Evolutionary conservation across 768 basidiomycete genomes (phyloP).

Genomic region (Collybia nuda): DNA sequence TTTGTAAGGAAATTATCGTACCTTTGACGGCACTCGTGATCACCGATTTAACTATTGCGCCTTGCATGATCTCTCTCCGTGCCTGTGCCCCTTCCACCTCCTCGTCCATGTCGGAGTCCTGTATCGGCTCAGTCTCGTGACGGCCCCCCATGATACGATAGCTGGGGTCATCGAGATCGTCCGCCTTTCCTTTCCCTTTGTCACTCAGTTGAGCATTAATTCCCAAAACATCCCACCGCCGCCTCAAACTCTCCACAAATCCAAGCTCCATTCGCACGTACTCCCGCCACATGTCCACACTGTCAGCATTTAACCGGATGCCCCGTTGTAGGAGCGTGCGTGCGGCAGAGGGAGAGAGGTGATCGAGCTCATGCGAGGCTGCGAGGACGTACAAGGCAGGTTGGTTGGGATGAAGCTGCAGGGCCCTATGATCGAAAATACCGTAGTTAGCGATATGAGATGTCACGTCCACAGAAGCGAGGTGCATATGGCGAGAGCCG

Average conservation of each 20-base stretch:
- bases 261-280: conserved; percentile 90
- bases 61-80: conserved; percentile 68
- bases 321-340: conserved; percentile 85
- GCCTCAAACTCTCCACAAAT: conserved; percentile 76
- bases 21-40: conserved; percentile 75
- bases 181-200: conserved; percentile 20
- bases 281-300: conserved; percentile 81
- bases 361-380: conserved; percentile 78
- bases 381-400: conserved; percentile 81
- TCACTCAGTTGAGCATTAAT: conserved; percentile 40
- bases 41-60: conserved; percentile 79
- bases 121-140: conserved; percentile 15
- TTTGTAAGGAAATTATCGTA: conserved; percentile 21
- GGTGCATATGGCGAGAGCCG: conserved; percentile 15
- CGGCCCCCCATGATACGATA: conserved; percentile 18
- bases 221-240: conserved; percentile 81
- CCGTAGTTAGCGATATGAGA: conserved; percentile 5
- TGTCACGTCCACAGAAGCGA: too few species aligned
- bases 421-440: conserved; percentile 51
- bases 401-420: conserved; percentile 83
- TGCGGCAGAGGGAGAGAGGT: conserved; percentile 73
- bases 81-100: conserved; percentile 53
- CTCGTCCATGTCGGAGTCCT: conserved; percentile 34
- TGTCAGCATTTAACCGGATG: conserved; percentile 72
- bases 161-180: conserved; percentile 16